Base-by-base conservation (phyloP, 2,329 filamentous ascomycete species). In the Mycosphaerella arachidis region DNA sequence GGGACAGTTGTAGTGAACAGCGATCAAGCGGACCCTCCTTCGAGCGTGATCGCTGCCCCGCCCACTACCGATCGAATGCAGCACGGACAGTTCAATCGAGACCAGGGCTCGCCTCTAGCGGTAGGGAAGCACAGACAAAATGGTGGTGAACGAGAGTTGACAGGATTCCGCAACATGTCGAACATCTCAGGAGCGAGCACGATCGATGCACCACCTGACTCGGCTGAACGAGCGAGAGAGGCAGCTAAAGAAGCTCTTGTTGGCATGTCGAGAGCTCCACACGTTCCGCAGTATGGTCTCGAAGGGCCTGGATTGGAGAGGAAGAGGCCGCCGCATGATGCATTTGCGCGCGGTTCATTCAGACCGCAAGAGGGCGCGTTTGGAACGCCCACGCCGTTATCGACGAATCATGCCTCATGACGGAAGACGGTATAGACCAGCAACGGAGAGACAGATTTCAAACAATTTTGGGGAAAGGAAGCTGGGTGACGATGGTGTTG, bases 161-260 rank as follows among this genome's bases (percentile, higher is more conserved):
- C 61, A 48, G 68, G 65, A 1, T 77, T 75, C 52, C 74, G 76
- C 12, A 65, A 68, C 55, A 75, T 72, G 35, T 72, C 67, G 1
- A 72, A 78, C 60, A 71, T 67, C 6, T 73, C 75, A 6, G 76
- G 74, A 24, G 76, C 74, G 1, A 73, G 70, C 60, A 73, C 71
- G 2, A 71, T 73, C 48, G 70, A 72, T 46, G 70, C 70, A 20
- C 64, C 64, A 3, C 66, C 66, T 10, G 64, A 63, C n/a, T 67
- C 66, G 10, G 63, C 63, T 12, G 67, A 68, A 50, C 67, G 64
- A 55, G 57, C 63, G 16, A 52, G 58, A 55, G 59, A 62, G 45
- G 27, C 45, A 20, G 58, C 37, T 10, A 51, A 58, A 50, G 59
- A 60, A 20, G 56, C 57, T 9, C 57, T 63, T 5, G 56, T 58